Base-by-base conservation (phyloP, 805 yeast species). In the Candida chauliodis region DNA sequence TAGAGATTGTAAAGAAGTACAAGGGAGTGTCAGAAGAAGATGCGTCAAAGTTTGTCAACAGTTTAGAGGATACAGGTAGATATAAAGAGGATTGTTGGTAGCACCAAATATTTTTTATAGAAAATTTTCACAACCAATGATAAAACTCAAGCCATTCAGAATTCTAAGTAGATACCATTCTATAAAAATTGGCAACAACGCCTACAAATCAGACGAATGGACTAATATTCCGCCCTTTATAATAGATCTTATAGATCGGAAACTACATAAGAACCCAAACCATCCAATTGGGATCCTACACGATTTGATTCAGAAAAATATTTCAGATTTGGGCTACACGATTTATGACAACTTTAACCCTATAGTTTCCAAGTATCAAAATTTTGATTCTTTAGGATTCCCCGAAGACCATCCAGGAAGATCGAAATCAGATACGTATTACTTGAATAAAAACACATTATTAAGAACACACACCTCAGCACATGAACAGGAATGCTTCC, bases 401-500 rank as follows among this genome's bases (percentile, higher is more conserved):
- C 95, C 97, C 1, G 52, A 59, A 24, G 95, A 90, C 53, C 99
- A 93, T 57, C 96, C 95, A 0, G 97, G 99, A 3, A 73, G 99
- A 53, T 78, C 93, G 14, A 84, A 77, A 52, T 84, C 95, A 3
- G 99, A 93, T 57, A 91, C 99, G 0, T 93, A 93, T 60, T 93
- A 93, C 53, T 56, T 93, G 37, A 90, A 93, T 62, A 72, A 79
- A 37, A 73, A 75, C 15, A 66, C 81, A 22, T 66, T 93, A 20
- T 64, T 93, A 43, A 71, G 99, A 53, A 93, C 99, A 0, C 99
- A 93, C 56, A 91, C 99, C 0, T 89, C 97, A 1, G 99, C 99
- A 0, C 99, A 93, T 59, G 99, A 93, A 61, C 77, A 75, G 48
- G 89, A 85, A 53, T 88, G 96, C 54, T 91, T 88, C 61, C 67